Evolutionary conservation across 768 basidiomycete genomes (phyloP), one percentile per base, ranked within the genome.

Genomic region (Piloderma croceum): DNA sequence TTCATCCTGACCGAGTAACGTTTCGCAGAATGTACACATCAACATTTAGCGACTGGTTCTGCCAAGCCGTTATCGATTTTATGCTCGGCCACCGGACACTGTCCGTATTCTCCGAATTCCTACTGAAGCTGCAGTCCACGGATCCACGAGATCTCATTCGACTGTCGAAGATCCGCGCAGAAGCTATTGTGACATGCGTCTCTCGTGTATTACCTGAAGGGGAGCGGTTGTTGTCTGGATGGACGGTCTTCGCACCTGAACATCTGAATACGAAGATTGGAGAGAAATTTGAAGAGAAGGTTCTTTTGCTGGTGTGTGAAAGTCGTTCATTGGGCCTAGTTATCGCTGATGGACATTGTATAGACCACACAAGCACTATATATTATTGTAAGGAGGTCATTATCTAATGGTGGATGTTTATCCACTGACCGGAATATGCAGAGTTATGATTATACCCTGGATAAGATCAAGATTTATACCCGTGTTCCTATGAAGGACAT

Each of bases 41-140:
- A 15, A 85, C 88, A 1, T 90, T 90, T 56, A 81, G 84, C 49
- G 96, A 99, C 62, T 99, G 91, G 85, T 99, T 97, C 62, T 82
- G 77, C 42, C 96, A 99, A 64, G 91, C 93, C 0, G 90, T 94
- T 33, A 92, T 98, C 50, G 88, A 91, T 60, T 93, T 81, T 53
- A 79, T 86, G 70, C 79, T 93, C 37, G 93, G 91, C 20, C 80
- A 91, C 59, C 83, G 93, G 39, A 89, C 84, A 2, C 57, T 82
- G 7, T 73, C 82, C 31, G 90, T 97, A 3, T 98, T 99, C 62
- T 84, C 90, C 6, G 94, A 98, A 61, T 98, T 98, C 58, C 65
- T 96, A 39, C 71, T 85, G 42, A 91, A 82, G 50, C 68, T 99
- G 34, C 81, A 85, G 52, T 87, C 89, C 9, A 83, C 87, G n/a